phyloP scores from a whole-genome alignment of 305 asterid species.

The Fraxinus ornus region DNA sequence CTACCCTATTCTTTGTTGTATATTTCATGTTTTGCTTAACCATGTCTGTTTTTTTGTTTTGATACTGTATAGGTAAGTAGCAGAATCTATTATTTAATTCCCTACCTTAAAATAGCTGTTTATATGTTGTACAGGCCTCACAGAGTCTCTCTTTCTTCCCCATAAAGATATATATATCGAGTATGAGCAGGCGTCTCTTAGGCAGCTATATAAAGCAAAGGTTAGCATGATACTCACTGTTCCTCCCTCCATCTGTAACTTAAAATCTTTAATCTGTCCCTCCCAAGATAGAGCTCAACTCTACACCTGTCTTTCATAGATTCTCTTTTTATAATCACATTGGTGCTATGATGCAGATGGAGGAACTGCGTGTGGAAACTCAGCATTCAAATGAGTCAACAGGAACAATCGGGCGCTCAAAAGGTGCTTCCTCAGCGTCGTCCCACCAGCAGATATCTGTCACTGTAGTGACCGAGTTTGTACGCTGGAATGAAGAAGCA shows the following conservation, averaged over 20 bases:
- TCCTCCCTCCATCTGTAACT: constrained; percentile 22
- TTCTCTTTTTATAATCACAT: constrained; percentile 11
- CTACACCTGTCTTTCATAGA: neutral
- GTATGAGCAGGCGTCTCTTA: constrained; percentile 92
- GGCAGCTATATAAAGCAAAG: constrained; percentile 88
- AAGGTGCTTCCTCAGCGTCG: constrained; percentile 83
- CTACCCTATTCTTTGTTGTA: constrained; percentile 8
- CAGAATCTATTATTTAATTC: neutral
- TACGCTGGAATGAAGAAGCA: constrained; percentile 99
- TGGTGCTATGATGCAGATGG: constrained; percentile 61
- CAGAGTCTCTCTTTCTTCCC: constrained; percentile 87
- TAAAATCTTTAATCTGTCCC: constrained; percentile 2
- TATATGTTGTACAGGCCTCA: constrained; percentile 63
- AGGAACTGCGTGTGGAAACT: constrained; percentile 80
- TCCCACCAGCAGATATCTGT: constrained; percentile 92
- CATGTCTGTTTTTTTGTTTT: neutral
- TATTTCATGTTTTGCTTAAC: neutral
- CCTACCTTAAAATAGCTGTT: constrained; percentile 1
- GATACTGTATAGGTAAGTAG: constrained; percentile 3
- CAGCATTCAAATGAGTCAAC: constrained; percentile 73
- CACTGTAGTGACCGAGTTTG: constrained; percentile 93
- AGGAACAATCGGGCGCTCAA: constrained; percentile 93
- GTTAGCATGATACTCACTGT: constrained; percentile 31
- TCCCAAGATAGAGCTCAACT: neutral
- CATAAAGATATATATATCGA: constrained; percentile 88